Evolutionary conservation across 495 filamentous ascomycete genomes (phyloP).

Genomic region (Aspergillus sclerotioniger): DNA sequence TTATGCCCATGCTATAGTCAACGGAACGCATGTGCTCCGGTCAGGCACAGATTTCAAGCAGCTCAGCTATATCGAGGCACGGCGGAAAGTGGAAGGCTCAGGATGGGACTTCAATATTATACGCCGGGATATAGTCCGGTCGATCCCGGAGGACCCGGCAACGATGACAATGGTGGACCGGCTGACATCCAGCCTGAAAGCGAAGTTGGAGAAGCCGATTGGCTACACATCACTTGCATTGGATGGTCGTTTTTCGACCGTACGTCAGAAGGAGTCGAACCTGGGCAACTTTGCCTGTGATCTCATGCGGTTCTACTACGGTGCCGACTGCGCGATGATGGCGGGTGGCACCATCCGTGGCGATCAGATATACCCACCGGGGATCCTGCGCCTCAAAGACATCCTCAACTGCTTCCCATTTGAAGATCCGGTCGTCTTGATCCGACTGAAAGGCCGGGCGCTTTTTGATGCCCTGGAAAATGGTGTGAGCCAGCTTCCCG

Average conservation of each 20-base stretch:
- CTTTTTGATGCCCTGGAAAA: constrained; percentile 81
- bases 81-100: constrained; percentile 43
- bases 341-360: constrained; percentile 86
- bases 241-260: constrained; percentile 82
- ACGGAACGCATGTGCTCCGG: constrained; percentile 74
- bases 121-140: constrained; percentile 66
- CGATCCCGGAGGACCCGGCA: constrained; percentile 59
- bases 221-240: constrained; percentile 77
- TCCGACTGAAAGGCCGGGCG: constrained; percentile 63
- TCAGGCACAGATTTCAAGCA: constrained; percentile 91
- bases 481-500: constrained; percentile 72
- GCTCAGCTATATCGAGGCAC: constrained; percentile 79
- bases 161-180: constrained; percentile 59
- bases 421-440: constrained; percentile 82
- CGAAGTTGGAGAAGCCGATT: constrained; percentile 77
- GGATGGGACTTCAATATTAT: constrained; percentile 78
- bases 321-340: constrained; percentile 78
- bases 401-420: constrained; percentile 83
- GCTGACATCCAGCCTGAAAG: constrained; percentile 65
- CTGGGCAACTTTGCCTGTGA: constrained; percentile 88
- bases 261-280: constrained; percentile 74
- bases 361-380: constrained; percentile 83
- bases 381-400: constrained; percentile 72
- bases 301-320: constrained; percentile 80
- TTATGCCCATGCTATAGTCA: constrained; percentile 72